Conservation (phyloP, 2,329 filamentous ascomycete species). For the Fusarium protoensiforme region DNA sequence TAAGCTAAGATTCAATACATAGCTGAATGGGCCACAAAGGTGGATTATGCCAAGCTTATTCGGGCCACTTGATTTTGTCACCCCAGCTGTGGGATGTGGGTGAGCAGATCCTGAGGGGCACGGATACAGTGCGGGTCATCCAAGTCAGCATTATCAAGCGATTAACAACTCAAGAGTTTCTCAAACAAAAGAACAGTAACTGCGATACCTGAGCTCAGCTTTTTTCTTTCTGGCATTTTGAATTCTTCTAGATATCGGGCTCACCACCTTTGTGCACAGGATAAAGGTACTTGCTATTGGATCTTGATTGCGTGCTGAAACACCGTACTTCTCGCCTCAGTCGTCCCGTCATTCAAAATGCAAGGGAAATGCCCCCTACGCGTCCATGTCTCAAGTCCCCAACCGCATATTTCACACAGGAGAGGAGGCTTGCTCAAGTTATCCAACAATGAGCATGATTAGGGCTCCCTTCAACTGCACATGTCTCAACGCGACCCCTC, state of each 20-base stretch:
- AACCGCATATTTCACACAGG: not conserved
- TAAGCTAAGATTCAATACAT: not conserved
- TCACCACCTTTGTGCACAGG: not conserved
- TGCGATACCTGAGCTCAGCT: not conserved
- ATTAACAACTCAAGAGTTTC: not conserved
- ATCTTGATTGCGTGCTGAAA: not conserved
- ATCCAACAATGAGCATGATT: not conserved
- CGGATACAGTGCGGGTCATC: slow-evolving; percentile 2
- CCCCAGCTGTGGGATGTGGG: not conserved
- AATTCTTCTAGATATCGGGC: not conserved
- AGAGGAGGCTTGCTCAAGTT: not conserved
- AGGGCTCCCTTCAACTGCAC: not conserved
- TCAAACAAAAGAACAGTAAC: not conserved
- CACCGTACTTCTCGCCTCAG: not conserved
- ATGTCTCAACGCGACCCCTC: not conserved
- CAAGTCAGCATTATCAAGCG: slow-evolving; percentile 3
- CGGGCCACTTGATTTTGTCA: not conserved
- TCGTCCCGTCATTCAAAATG: not conserved
- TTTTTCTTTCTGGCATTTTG: not conserved
- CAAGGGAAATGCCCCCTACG: not conserved
- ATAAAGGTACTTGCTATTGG: not conserved
- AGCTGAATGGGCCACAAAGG: not conserved
- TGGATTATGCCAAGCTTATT: not conserved
- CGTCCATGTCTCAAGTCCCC: not conserved
- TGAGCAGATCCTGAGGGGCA: not conserved